phyloP scores from a whole-genome alignment of 768 basidiomycete species.

The Erythrobasidium yunnanense region DNA sequence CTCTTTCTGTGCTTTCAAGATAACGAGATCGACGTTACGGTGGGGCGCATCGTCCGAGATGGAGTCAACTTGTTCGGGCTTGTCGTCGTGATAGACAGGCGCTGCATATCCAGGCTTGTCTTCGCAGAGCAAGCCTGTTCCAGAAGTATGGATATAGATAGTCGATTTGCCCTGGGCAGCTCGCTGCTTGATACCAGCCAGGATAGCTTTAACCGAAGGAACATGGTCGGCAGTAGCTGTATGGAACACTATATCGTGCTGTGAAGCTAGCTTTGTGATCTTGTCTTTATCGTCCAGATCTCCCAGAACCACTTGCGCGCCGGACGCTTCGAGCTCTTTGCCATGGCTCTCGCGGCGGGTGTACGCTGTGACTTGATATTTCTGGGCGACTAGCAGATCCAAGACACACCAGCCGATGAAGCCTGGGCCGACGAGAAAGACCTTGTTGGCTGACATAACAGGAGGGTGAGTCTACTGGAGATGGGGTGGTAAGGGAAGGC shows the following conservation, averaged over 20 bases:
- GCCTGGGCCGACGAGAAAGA: background rate
- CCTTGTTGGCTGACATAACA: background rate
- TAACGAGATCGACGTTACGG: background rate
- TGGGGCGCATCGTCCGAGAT: background rate
- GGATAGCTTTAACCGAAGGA: background rate
- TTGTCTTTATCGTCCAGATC: background rate
- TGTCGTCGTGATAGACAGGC: background rate
- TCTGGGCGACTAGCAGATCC: background rate
- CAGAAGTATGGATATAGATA: background rate
- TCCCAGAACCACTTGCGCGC: background rate
- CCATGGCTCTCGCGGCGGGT: background rate
- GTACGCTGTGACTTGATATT: background rate
- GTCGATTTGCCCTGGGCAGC: background rate
- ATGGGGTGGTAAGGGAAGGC: too few species aligned
- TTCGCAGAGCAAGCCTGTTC: background rate
- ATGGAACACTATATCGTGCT: slow-evolving; percentile 1
- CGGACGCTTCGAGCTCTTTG: background rate
- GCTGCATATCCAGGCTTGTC: background rate
- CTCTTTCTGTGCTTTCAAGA: background rate
- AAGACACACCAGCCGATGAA: background rate
- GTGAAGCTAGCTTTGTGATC: background rate
- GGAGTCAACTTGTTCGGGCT: background rate
- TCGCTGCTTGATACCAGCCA: background rate
- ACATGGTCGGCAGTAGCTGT: background rate
- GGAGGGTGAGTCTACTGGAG: background rate